Evolutionary conservation across 2,329 filamentous ascomycete species (phyloP).

Genomic region (Neopestalotiopsis rosae): DNA sequence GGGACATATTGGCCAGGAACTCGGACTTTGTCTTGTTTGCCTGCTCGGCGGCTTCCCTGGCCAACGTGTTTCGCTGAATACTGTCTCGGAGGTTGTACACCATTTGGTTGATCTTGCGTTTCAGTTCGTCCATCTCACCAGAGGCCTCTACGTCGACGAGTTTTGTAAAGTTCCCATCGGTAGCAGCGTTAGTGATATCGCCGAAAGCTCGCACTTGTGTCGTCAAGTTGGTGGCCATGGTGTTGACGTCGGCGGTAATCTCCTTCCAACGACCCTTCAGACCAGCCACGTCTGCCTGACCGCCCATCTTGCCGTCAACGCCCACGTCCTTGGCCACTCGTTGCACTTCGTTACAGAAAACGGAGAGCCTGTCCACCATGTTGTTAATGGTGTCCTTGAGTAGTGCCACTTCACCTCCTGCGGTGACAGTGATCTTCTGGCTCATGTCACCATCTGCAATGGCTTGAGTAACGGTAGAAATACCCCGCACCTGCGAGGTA

Average conservation of each 20-base stretch:
- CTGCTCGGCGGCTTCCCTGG: slow-evolving; percentile 92
- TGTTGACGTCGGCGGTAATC: slow-evolving; percentile 96
- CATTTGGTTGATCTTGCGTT: slow-evolving; percentile 99
- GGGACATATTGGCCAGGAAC: slow-evolving; percentile 98
- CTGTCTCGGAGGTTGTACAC: slow-evolving; percentile 93
- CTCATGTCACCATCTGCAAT: slow-evolving; percentile 96
- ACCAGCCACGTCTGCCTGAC: slow-evolving; percentile 91
- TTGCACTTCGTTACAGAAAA: slow-evolving; percentile 96
- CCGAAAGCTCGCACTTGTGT: slow-evolving; percentile 98
- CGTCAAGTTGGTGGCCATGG: slow-evolving; percentile 81
- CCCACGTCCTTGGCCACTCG: slow-evolving; percentile 95
- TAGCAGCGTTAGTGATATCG: slow-evolving; percentile 97
- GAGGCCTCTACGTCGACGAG: slow-evolving; percentile 96
- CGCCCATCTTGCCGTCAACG: slow-evolving; percentile 98
- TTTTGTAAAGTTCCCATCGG: slow-evolving; percentile 96
- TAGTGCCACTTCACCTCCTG: slow-evolving; percentile 91
- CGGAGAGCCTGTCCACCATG: slow-evolving; percentile 95
- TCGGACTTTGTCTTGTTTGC: slow-evolving; percentile 99
- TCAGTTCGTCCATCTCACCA: slow-evolving; percentile 98
- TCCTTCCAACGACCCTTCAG: slow-evolving; percentile 97
- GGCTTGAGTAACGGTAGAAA: slow-evolving; percentile 91
- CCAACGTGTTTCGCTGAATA: slow-evolving; percentile 95
- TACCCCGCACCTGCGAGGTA: slow-evolving; percentile 81
- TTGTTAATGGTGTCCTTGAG: slow-evolving; percentile 98
- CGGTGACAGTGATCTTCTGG: slow-evolving; percentile 93